Base-by-base conservation (phyloP, 208 protist genomes). In the Trypanosoma scelopori region DNA sequence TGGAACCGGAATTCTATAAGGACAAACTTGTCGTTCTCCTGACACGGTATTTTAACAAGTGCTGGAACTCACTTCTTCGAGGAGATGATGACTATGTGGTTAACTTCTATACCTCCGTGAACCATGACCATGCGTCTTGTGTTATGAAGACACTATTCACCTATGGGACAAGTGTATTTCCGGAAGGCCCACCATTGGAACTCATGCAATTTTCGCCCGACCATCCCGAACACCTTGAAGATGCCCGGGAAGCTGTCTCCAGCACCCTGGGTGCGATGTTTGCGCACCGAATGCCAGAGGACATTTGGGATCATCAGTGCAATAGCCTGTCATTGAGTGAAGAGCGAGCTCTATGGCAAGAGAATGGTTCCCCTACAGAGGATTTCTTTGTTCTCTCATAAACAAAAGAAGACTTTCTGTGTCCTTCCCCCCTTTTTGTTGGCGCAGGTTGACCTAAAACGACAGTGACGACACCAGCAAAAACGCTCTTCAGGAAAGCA, bases 21-120 rank as follows among this genome's bases (percentile, higher is more conserved):
- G 69, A 74, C 22, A 32, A 68, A 32, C 47, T 74, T 16, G 69
- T 74, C 48, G 37, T 67, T 16, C 41, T 68, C 6, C 25, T 74
- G 0, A 35, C 69, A 9, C 35, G 53, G 11, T 74, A 74, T 30
- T 30, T 68, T 15, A 74, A 68, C 43, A 74, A 62, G 27, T 74
- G 59, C 32, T 74, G 57, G 69, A 67, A 64, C 48, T 67, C 52
- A n/a, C 59, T 74, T 53, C 57, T 74, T 58, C 16, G 60, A 6
- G 60, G 32, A 37, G 59, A 55, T 68, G 69, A 68, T 55, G 7
- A 35, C 18, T 53, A 56, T 64, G 59, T 74, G 13, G 5, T 68
- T 57, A 52, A 53, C 16, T 51, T 23, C 2, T 74, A 62, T 41
- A 25, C 13, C 27, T 20, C 32, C 4, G 55, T 61, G 27, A 48